Percentiles rank a stretch among this genome's conserved stretches.
Conservation (phyloP, 306 rosid genomes). For the Cajanus cajan region DNA sequence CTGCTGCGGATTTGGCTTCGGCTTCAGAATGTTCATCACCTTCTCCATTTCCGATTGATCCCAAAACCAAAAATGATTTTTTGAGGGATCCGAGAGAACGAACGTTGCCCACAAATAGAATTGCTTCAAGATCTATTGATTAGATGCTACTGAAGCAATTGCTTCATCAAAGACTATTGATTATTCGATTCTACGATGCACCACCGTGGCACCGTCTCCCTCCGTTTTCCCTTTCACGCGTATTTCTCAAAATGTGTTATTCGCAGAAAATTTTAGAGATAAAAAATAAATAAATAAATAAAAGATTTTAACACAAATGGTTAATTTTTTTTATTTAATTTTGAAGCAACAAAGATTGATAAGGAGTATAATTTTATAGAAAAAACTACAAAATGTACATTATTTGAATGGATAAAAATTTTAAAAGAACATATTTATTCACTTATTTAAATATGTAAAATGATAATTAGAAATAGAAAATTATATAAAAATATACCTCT, state of each 20-base stretch:
- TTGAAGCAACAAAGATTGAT: too few species aligned
- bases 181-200: neutral
- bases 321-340: too few species aligned
- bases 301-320: too few species aligned
- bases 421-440: too few species aligned
- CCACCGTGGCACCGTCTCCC: neutral
- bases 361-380: too few species aligned
- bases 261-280: neutral
- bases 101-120: neutral
- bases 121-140: neutral
- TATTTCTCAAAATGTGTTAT: neutral
- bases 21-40: slow-evolving; percentile 69
- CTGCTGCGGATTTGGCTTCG: slow-evolving; percentile 73
- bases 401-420: too few species aligned
- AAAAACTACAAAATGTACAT: too few species aligned
- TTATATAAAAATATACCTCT: too few species aligned
- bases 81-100: slow-evolving; percentile 25
- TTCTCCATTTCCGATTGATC: slow-evolving; percentile 59
- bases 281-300: too few species aligned
- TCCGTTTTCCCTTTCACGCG: slow-evolving; percentile 20
- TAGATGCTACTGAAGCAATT: slow-evolving; percentile 6
- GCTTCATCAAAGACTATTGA: slow-evolving; percentile 2
- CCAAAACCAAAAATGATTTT: neutral
- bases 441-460: too few species aligned
- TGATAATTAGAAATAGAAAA: too few species aligned